Conservation (phyloP, 176 grass and related monocot species). For the Pontederia crassipes region DNA sequence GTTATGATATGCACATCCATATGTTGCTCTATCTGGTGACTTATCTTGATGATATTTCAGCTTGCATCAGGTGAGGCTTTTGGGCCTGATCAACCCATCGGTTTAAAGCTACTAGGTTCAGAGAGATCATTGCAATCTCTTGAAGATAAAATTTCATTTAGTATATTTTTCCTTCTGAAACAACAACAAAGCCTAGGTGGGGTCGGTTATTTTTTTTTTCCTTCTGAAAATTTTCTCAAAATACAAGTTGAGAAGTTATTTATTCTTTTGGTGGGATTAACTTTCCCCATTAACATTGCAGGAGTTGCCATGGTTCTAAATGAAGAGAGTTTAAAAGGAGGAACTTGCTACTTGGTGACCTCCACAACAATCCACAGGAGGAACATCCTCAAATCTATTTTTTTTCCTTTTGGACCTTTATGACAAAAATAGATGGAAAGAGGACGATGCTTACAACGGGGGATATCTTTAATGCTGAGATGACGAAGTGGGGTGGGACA, state of each 20-base stretch:
- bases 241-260: not conserved
- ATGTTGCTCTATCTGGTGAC: not conserved
- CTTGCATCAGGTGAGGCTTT: slow-evolving; percentile 96
- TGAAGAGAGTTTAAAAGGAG: no score
- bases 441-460: no score
- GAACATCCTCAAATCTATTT: no score
- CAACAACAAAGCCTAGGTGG: no score
- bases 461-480: no score
- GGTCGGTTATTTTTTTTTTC: no score
- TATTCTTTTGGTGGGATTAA: not conserved
- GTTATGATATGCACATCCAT: not conserved
- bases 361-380: no score
- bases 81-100: slow-evolving; percentile 74
- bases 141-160: slow-evolving; percentile 42
- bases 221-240: not conserved
- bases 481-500: no score
- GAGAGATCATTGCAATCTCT: slow-evolving; percentile 87
- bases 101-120: slow-evolving; percentile 74
- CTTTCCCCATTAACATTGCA: slow-evolving; percentile 22
- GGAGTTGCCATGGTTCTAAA: slow-evolving; percentile 98
- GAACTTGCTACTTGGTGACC: no score
- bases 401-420: no score
- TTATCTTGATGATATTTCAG: slow-evolving; percentile 25
- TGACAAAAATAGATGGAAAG: no score
- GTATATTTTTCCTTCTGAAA: not conserved